Evolutionary conservation across 139 green algal species (phyloP).

Genomic region (Picochlorum sp.): DNA sequence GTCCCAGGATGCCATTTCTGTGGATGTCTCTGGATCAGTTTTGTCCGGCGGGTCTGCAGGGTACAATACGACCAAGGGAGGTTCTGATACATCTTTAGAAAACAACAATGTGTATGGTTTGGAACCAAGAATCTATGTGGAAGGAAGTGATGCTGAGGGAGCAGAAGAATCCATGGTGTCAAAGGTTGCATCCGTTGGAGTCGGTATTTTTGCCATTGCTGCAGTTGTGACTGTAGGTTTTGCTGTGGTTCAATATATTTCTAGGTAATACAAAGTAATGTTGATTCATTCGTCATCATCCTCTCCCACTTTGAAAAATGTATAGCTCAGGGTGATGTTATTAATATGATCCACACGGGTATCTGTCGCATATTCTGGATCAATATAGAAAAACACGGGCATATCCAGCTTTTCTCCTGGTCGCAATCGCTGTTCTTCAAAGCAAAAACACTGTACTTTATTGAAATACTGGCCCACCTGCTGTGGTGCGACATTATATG

Average conservation of each 20-base stretch:
- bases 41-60: not conserved
- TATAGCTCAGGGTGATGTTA: constrained; percentile 89
- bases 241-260: constrained; percentile 13
- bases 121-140: constrained; percentile 80
- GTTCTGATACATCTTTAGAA: constrained; percentile 75
- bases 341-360: constrained; percentile 70
- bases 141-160: constrained; percentile 36
- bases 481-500: constrained; percentile 92
- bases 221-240: constrained; percentile 8
- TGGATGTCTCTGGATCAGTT: constrained; percentile 43
- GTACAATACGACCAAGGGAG: constrained; percentile 29
- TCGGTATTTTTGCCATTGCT: constrained; percentile 12
- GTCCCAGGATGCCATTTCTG: constrained; percentile 53
- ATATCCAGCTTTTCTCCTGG: constrained; percentile 90
- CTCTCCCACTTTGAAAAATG: constrained; percentile 79
- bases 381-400: constrained; percentile 99
- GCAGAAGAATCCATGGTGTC: constrained; percentile 21
- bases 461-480: constrained; percentile 94
- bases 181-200: constrained; percentile 13
- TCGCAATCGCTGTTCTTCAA: constrained; percentile 88
- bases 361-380: constrained; percentile 90
- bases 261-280: not conserved
- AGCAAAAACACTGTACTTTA: constrained; percentile 98
- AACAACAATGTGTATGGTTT: constrained; percentile 92
- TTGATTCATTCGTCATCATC: constrained; percentile 5